Base-by-base conservation (phyloP, 2,329 filamentous ascomycete species). In the Teratosphaeria nubilosa region DNA sequence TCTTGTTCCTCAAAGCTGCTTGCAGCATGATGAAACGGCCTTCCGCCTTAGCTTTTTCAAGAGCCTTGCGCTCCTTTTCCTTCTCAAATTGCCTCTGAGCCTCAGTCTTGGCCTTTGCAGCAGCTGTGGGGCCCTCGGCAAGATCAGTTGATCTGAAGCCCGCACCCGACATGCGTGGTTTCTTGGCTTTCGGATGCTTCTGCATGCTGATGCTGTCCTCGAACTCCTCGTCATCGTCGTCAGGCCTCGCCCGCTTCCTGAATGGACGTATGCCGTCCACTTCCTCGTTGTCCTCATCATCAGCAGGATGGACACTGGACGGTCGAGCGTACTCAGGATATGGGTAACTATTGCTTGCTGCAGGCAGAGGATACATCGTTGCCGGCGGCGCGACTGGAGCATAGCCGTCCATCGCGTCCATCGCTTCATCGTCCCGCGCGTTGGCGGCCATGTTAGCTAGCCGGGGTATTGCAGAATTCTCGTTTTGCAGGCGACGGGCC, bases 11-110 rank as follows among this genome's bases (percentile, higher is more conserved):
- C 66, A 79, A 73, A 16, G 72, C 70, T 14, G 76, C 77, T 54
- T 73, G 72, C n/a, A 78, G 71, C 57, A 76, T 70, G 54, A 77
- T 75, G 57, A 72, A 77, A 0, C 76, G 70, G 31, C 77, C 76
- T 27, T 77, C 72, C 13, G 72, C 73, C 60, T 71, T 72, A 1
- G 71, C 66, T 69, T 75, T 67, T 63, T 77, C 69, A 2, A 73
- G 63, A 1, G 71, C 69, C 53, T 72, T 72, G 7, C 68, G 66
- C 62, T 79, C 73, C 52, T 78, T 73, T 62, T 78, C 74, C 56
- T 75, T 75, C 59, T 77, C 74, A 58, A 77, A 80, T 57, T 80
- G 74, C 53, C 75, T 71, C 10, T 76, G 76, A 10, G 76, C 74
- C 27, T 73, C 72, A 51, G 70, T 77, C 64, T 75, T 77, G 62